Evolutionary conservation across 2,329 filamentous ascomycete species (phyloP).

Genomic region (Fusarium redolens): DNA sequence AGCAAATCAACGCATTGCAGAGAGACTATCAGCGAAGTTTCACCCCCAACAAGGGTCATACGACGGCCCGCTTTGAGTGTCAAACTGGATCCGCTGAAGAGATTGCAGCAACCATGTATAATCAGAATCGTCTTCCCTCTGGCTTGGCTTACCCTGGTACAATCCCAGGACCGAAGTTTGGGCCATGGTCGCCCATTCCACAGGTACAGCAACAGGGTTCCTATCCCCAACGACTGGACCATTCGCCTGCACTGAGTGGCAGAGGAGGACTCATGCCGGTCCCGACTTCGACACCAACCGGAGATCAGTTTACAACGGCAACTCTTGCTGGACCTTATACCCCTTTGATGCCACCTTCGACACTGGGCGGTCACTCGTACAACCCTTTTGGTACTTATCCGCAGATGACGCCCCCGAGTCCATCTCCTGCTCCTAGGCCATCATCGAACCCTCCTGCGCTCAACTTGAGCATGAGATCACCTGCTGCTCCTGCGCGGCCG

Average conservation of each 20-base stretch:
- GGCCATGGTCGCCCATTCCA: neutral
- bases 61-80: slow-evolving; percentile 21
- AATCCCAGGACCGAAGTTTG: neutral
- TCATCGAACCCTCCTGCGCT: neutral
- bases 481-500: neutral
- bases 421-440: slow-evolving; percentile 35
- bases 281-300: neutral
- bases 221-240: neutral
- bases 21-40: slow-evolving; percentile 13
- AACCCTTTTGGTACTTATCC: neutral
- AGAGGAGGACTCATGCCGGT: neutral
- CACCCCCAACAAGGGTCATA: neutral
- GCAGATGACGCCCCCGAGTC: slow-evolving; percentile 32
- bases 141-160: neutral
- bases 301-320: neutral
- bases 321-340: neutral
- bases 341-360: slow-evolving; percentile 1
- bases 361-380: neutral
- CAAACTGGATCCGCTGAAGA: slow-evolving; percentile 25
- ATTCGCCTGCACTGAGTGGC: neutral
- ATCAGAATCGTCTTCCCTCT: neutral
- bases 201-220: neutral
- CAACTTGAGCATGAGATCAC: neutral
- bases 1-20: neutral
- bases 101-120: slow-evolving; percentile 8